Percentiles rank a stretch among this genome's conserved stretches.
phyloP scores from a whole-genome alignment of 805 yeast genomes.

The Kregervanrija pseudodelftensis region DNA sequence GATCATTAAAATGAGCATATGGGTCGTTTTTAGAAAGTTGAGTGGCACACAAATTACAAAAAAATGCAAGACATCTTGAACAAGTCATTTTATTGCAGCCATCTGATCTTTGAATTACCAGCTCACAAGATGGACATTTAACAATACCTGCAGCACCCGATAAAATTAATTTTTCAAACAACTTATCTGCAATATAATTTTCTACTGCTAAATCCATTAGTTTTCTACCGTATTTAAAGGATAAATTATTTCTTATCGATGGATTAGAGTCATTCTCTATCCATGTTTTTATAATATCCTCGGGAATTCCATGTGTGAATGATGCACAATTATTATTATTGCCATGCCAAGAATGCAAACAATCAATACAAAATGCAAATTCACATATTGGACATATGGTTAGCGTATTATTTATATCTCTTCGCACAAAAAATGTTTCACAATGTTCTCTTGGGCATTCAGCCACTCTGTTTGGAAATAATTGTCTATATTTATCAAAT shows the following conservation, averaged over 20 bases:
- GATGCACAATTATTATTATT: constrained; percentile 36
- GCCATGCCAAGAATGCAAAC: constrained; percentile 60
- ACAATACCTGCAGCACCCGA: constrained; percentile 36
- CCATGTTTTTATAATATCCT: constrained; percentile 30
- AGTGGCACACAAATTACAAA: constrained; percentile 51
- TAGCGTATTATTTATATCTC: constrained; percentile 38
- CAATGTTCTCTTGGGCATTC: constrained; percentile 45
- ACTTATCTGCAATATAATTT: constrained; percentile 39
- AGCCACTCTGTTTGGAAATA: constrained; percentile 42
- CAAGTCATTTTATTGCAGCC: constrained; percentile 65
- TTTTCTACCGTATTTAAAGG: constrained; percentile 38
- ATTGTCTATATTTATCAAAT: constrained; percentile 35
- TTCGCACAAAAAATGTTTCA: constrained; percentile 37
- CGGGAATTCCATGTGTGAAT: constrained; percentile 29
- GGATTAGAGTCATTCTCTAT: constrained; percentile 29
- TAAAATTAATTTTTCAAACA: constrained; percentile 37
- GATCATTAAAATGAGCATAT: constrained; percentile 44
- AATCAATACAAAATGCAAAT: constrained; percentile 48
- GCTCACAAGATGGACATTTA: constrained; percentile 46
- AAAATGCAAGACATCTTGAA: constrained; percentile 36
- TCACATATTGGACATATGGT: constrained; percentile 43
- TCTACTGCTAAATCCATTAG: constrained; percentile 35
- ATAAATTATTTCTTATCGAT: constrained; percentile 22
- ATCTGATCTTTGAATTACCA: constrained; percentile 45
- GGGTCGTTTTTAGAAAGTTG: constrained; percentile 34